phyloP scores from a whole-genome alignment of 1,139 yeast genomes.

The Kodamaea alishanica region DNA sequence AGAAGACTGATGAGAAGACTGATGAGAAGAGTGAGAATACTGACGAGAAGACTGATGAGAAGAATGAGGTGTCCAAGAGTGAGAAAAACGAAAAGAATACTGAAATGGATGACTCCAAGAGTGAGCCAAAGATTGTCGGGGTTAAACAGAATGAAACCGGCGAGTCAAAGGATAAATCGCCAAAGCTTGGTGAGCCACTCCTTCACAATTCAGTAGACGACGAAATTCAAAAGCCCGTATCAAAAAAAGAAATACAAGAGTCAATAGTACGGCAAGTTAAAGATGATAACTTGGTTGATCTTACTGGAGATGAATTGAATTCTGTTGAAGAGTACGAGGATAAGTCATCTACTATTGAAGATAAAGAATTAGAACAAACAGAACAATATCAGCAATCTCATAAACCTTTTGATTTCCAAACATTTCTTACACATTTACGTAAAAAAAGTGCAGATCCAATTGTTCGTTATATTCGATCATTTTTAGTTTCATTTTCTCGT shows the following conservation, averaged over 20 bases:
- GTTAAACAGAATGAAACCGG: too few species aligned
- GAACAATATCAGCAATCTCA: conserved; percentile 42
- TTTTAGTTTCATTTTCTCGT: conserved; percentile 69
- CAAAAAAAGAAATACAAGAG: not conserved
- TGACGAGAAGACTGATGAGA: not conserved
- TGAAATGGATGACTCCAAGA: too few species aligned
- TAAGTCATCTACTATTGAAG: conserved; percentile 3
- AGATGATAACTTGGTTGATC: conserved; percentile 14
- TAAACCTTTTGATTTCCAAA: conserved; percentile 74
- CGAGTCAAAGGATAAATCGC: too few species aligned
- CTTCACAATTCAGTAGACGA: not conserved
- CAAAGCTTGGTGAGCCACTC: too few species aligned
- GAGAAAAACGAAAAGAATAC: not conserved
- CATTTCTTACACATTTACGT: conserved; percentile 68
- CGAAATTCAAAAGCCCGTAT: not conserved
- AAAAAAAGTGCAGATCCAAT: conserved; percentile 83
- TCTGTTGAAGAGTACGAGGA: conserved; percentile 16
- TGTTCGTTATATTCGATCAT: conserved; percentile 78
- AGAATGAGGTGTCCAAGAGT: not conserved
- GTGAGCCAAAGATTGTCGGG: too few species aligned
- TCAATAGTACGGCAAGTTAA: not conserved
- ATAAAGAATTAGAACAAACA: conserved; percentile 15
- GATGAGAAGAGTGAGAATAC: too few species aligned
- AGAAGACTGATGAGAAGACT: too few species aligned
- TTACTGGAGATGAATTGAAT: conserved; percentile 15